Conservation (phyloP, 768 basidiomycete species). For the Kockovaella imperatae region DNA sequence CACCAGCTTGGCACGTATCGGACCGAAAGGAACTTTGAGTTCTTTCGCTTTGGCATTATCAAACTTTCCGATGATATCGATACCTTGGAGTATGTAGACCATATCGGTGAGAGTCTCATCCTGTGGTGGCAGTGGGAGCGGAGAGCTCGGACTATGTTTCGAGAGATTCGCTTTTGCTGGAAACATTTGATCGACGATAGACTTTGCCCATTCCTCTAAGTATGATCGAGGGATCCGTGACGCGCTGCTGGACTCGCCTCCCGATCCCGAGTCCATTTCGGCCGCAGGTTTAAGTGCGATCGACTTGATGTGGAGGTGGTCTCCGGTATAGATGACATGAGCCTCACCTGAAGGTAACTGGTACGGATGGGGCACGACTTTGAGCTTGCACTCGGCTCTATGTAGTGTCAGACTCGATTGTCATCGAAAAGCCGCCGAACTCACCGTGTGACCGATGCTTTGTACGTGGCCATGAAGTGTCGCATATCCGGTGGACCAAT, state of each 20-base stretch:
- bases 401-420: not conserved
- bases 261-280: no score
- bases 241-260: no score
- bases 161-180: not conserved
- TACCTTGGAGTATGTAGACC: constrained; percentile 46
- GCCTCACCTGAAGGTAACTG: not conserved
- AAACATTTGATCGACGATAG: constrained; percentile 45
- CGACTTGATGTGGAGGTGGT: not conserved
- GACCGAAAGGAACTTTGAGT: constrained; percentile 59
- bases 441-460: constrained; percentile 62
- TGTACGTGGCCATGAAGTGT: constrained; percentile 64
- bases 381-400: constrained; percentile 1
- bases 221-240: no score
- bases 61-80: constrained; percentile 59
- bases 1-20: constrained; percentile 55
- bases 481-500: constrained; percentile 66
- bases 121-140: constrained; percentile 15
- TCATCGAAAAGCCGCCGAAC: constrained; percentile 8
- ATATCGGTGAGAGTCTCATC: constrained; percentile 26
- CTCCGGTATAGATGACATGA: not conserved
- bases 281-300: no score
- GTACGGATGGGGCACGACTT: not conserved
- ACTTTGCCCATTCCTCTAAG: no score
- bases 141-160: constrained; percentile 6
- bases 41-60: constrained; percentile 57